A percentile compares a stretch with the other conserved stretches of the same genome.
Evolutionary conservation across 805 yeast species (phyloP).

Genomic region (Kregervanrija delftensis): DNA sequence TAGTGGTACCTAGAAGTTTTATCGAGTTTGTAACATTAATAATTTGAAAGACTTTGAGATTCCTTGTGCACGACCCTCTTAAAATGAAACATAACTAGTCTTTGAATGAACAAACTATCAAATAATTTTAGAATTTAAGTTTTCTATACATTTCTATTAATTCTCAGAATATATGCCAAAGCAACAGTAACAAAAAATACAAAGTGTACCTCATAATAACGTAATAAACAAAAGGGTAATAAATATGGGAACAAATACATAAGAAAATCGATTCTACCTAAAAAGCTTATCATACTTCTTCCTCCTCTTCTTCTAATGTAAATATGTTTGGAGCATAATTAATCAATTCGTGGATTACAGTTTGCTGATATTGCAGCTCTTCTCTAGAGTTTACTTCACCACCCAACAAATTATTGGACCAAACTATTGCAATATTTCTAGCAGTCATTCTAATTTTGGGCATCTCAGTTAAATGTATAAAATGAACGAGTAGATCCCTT

Average conservation of each 20-base stretch:
- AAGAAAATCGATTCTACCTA: neutral
- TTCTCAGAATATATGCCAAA: conserved; percentile 2
- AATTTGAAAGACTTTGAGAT: neutral
- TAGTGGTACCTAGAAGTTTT: neutral
- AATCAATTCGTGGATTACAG: conserved; percentile 85
- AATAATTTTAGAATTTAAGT: conserved; percentile 4
- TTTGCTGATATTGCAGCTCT: conserved; percentile 24
- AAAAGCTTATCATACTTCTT: neutral
- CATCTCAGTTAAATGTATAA: conserved; percentile 28
- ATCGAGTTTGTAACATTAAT: neutral
- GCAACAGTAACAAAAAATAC: conserved; percentile 2
- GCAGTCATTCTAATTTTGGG: conserved; percentile 78
- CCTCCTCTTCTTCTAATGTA: conserved; percentile 21
- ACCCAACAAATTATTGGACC: conserved; percentile 88
- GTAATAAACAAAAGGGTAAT: neutral
- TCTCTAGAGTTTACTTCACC: conserved; percentile 54
- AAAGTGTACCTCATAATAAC: neutral
- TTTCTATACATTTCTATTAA: neutral
- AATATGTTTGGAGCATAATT: conserved; percentile 76
- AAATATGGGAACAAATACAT: too few relatives aligned
- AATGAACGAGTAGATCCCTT: conserved; percentile 77
- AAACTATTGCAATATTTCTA: conserved; percentile 76
- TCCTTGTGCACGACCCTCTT: neutral
- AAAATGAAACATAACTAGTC: neutral
- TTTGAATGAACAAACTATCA: neutral